These are phyloP conservation scores for Sporisorium graminicola DNA, from an alignment of 1,284 basidiomycete genomes.

Conservation along the genomic window DNA sequence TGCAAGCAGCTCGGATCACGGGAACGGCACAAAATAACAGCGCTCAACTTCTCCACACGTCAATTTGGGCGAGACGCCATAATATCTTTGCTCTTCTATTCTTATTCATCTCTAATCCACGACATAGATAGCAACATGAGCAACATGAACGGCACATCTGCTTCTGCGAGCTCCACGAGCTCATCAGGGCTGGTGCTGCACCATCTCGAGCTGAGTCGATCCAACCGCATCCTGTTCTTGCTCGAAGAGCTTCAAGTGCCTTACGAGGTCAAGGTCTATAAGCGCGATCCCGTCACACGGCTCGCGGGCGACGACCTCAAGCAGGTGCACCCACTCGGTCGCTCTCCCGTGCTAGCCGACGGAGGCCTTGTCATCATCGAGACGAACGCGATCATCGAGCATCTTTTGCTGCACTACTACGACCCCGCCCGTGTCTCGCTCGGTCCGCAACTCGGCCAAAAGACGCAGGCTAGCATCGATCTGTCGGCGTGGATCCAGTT, in stretches of 20 bases:
- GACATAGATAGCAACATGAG: slow-evolving; percentile 6
- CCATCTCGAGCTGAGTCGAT: slow-evolving; percentile 38
- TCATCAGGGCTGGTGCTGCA: slow-evolving; percentile 33
- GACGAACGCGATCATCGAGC: slow-evolving; percentile 36
- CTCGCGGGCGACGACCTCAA: slow-evolving; percentile 40
- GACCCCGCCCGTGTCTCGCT: slow-evolving; percentile 12
- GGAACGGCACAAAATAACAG: background rate
- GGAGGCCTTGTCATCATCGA: slow-evolving; percentile 37
- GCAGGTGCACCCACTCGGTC: slow-evolving; percentile 37
- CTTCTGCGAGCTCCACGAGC: background rate
- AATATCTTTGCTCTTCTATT: background rate
- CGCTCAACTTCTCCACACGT: background rate
- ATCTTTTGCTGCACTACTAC: slow-evolving; percentile 42
- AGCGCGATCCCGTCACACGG: slow-evolving; percentile 35
- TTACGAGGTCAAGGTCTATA: slow-evolving; percentile 32
- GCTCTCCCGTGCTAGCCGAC: slow-evolving; percentile 42
- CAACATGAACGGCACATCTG: slow-evolving; percentile 10
- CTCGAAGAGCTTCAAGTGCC: slow-evolving; percentile 38
- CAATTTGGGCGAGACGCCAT: background rate
- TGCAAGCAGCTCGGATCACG: slow-evolving; percentile 8
- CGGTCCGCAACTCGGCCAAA: slow-evolving; percentile 26
- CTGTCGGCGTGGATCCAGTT: slow-evolving; percentile 41
- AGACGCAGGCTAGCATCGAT: slow-evolving; percentile 29
- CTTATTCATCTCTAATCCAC: slow-evolving; percentile 1
- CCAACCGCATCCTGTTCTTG: slow-evolving; percentile 38